Evolutionary conservation across 768 basidiomycete genomes (phyloP), one percentile per base, ranked within the genome.

Genomic region (Antrodiella citrinella): DNA sequence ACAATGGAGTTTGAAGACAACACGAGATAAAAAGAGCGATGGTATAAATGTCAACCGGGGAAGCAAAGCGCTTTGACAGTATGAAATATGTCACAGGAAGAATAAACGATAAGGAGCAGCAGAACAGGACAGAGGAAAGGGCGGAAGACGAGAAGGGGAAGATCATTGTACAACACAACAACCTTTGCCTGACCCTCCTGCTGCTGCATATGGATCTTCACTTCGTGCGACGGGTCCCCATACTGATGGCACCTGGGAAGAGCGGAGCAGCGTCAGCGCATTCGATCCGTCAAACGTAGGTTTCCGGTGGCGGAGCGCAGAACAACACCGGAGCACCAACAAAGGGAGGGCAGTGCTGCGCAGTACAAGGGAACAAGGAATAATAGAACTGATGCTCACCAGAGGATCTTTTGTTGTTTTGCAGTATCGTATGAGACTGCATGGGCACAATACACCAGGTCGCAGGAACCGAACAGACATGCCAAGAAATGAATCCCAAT

Each of bases 161-260:
- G 24, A 11, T 64, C 60, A 64, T 59, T 64, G 62, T 48, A 64
- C 54, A 50, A 58, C 54, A 46, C 62, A 64, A 56, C 62, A 64
- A 21, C 62, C 62, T 51, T 57, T 59, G 45, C 51, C 53, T 24
- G 45, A 48, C 41, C 52, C 55, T 48, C 59, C 76, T 62, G 83
- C 87, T 46, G 90, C 86, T 49, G 89, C 87, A 67, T 92, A 97
- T 38, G 94, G 94, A 65, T 97, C 93, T 67, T 94, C 89, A 59
- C 79, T 81, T 71, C 90, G 91, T 59, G 79, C 81, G 24, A 93
- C 78, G 13, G 88, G 84, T 18, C 94, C 94, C 94, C 94, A 98
- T 47, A 98, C 87, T 26, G 87, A 91, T 13, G 93, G 92, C 47
- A 93, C 81, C 90, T 93, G 62, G 19, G 59, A 49, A 40, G 26